Evolutionary conservation across 2,329 filamentous ascomycete species (phyloP), one percentile per base, ranked within the genome.

Genomic region (Venturia pyrina): DNA sequence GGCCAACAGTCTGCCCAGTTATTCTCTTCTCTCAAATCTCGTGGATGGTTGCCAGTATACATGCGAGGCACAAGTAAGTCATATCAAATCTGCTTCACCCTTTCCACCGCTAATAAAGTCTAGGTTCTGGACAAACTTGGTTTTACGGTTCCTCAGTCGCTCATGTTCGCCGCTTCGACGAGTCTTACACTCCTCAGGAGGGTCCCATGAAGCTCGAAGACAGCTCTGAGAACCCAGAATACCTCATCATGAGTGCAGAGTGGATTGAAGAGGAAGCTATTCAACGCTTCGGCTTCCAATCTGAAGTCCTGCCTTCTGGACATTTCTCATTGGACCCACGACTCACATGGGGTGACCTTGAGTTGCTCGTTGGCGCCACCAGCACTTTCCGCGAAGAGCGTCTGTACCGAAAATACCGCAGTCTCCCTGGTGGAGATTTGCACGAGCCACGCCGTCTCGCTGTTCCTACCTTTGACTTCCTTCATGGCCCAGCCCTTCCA

Each of bases 181-280:
- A 66, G 13, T 41, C 43, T 11, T 66, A 66, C n/a, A 66, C 64
- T 21, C 64, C 64, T 5, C 64, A 66, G n/a, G 64, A 66, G 6
- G 63, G 46, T 8, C 32, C 50, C 4, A 32, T 56, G 28, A 65
- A 57, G 34, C 24, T 28, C n/a, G 63, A 59, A 41, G 50, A 34
- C 34, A 46, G 21, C 24, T 46, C 57, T 32, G 57, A 62, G 19
- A 15, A 15, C 43, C 32, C 65, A 32, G 56, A 61, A 50, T 66
- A 66, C 43, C 64, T 66, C n/a, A 66, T 66, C 40, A 53, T 66
- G 13, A 28, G 56, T 32, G 24, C 37, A 17, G 64, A 66, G 24
- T 66, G 64, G 64, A 34, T 66, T 32, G 64, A 66, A 43, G 64
- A 66, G 60, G 64, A 61, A 53, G 64, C 56, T 19, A 41, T 66